Evolutionary conservation across 495 filamentous ascomycete species (phyloP), one percentile per base, ranked within the genome.

Genomic region (Clohesyomyces aquaticus): DNA sequence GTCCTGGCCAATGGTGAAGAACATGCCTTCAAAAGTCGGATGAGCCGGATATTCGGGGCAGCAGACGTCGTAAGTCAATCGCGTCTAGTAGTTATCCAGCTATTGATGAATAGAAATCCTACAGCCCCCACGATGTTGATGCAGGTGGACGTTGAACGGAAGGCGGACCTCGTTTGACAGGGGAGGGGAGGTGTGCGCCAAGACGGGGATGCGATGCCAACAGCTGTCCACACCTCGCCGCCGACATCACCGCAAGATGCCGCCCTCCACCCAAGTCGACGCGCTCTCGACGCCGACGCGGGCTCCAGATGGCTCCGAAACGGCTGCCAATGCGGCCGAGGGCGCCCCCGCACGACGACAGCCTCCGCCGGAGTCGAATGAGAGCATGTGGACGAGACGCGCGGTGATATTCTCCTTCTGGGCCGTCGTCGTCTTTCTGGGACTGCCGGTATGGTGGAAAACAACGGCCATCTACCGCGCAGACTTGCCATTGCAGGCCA

Each of bases 381-480:
- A 87, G 61, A 85, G 86, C 53, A 78, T 90, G 21, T 83, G 82
- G 69, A 81, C 83, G 45, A 87, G 93, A 51, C 82, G 82, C 54
- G 80, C 77, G 55, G 88, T 98, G 47, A 87, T 98, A 68, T 75
- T 89, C 52, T 92, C 94, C 4, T 98, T 98, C 71, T 98, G 94
- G 95, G 79, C 83, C 19, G 86, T 96, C 16, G 91, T 95, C 12
- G 72, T 96, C 23, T 83, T 88, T 29, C 79, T 98, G 18, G 95
- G 94, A 18, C 76, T 98, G 62, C 94, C 94, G 66, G 87, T 96
- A 86, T 98, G 94, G 94, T 91, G 91, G 86, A 86, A 87, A 73
- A 98, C 94, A n/a, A 98, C 95, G 0, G 88, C 90, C 0, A 94
- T 98, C 68, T 91, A 97, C 77, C 85, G 94, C 45, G 91, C 94